Percentiles rank a stretch among this genome's conserved stretches.
phyloP scores from a whole-genome alignment of 176 grass and related monocot species.

The Ensete ventricosum region DNA sequence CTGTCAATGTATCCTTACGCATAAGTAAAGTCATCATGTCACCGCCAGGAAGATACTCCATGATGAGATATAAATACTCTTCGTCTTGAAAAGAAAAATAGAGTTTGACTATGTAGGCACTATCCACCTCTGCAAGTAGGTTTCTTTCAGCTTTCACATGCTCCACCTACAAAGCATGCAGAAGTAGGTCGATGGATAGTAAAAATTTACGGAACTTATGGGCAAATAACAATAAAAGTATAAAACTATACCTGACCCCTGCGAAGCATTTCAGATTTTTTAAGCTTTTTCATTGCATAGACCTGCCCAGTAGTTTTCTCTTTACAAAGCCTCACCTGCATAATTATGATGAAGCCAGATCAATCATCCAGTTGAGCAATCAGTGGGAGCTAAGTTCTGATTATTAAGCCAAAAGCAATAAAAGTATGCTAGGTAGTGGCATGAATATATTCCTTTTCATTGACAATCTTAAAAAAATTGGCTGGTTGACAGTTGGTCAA shows the following conservation, averaged over 20 bases:
- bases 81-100: conserved; percentile 97
- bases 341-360: conserved; percentile 8
- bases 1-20: conserved; percentile 88
- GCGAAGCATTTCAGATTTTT: conserved; percentile 99
- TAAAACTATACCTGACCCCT: conserved; percentile 79
- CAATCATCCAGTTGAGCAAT: neutral
- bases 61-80: conserved; percentile 92
- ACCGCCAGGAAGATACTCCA: conserved; percentile 98
- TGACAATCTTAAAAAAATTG: too few species aligned
- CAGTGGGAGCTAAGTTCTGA: neutral
- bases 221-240: conserved; percentile 14
- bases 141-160: conserved; percentile 99
- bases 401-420: neutral
- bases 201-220: conserved; percentile 20
- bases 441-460: too few species aligned
- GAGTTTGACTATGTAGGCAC: conserved; percentile 92
- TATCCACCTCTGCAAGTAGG: conserved; percentile 96
- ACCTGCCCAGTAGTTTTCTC: conserved; percentile 75
- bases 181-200: neutral
- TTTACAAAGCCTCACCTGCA: conserved; percentile 95
- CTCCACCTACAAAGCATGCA: conserved; percentile 58
- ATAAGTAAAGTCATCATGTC: conserved; percentile 99
- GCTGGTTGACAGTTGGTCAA: too few species aligned
- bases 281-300: conserved; percentile 99
- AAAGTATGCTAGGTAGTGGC: neutral